Evolutionary conservation across 345 rosid species (phyloP).

Genomic region (Euphorbia peplus): DNA sequence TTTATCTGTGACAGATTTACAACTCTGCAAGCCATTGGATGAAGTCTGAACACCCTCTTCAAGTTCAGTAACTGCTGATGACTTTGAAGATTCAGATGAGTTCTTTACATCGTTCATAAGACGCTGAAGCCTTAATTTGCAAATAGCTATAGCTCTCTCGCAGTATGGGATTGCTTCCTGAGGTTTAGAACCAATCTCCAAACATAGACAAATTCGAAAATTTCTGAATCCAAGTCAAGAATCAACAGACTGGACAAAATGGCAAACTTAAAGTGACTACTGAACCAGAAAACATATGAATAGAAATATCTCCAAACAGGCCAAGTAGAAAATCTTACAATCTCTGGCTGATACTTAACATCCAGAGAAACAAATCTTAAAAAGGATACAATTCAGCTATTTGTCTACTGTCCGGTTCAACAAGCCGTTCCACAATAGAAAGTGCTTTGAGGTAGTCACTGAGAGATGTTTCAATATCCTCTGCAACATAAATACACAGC

Average conservation of each 20-base stretch:
- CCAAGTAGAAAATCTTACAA: not conserved
- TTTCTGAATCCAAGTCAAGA: constrained; percentile 71
- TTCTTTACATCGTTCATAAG: constrained; percentile 54
- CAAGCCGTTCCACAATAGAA: constrained; percentile 62
- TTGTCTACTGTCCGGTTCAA: constrained; percentile 84
- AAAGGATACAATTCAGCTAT: constrained; percentile 92
- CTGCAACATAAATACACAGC: constrained; percentile 31
- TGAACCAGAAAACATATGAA: not conserved
- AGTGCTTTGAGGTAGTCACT: constrained; percentile 78
- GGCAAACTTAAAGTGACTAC: not conserved
- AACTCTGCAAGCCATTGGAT: constrained; percentile 45
- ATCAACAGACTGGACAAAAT: not conserved
- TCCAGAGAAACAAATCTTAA: constrained; percentile 1
- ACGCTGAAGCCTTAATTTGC: constrained; percentile 62
- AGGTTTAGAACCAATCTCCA: constrained; percentile 76
- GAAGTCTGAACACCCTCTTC: constrained; percentile 55
- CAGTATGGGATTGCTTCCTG: constrained; percentile 79
- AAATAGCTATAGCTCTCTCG: constrained; percentile 70
- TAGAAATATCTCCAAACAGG: not conserved
- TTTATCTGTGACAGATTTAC: constrained; percentile 46
- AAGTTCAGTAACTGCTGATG: constrained; percentile 49
- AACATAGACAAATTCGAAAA: constrained; percentile 77
- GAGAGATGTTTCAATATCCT: constrained; percentile 92
- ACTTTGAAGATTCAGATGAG: constrained; percentile 43
- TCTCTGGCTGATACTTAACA: not conserved